A percentile compares a stretch with the other conserved stretches of the same genome.
Evolutionary conservation across 352 stramenopile species (phyloP).

Genomic region (Pythium phragmitis): DNA sequence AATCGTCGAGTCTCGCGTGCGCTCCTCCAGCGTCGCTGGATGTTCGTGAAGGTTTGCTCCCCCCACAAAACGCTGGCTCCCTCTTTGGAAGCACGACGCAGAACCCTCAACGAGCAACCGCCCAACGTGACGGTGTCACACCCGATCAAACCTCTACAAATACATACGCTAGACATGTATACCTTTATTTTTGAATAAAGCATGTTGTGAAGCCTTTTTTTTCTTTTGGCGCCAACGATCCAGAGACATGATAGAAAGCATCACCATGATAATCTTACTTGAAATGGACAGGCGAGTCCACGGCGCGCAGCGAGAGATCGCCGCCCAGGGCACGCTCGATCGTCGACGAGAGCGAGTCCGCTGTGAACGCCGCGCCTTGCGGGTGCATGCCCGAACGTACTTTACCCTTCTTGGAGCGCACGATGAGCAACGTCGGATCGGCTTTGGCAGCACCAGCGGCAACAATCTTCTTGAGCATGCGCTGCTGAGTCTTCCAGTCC

Average conservation of each 20-base stretch:
- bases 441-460: constrained; percentile 7
- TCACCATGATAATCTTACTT: constrained; percentile 15
- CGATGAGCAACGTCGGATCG: constrained; percentile 51
- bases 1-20: constrained; percentile 14
- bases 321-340: constrained; percentile 74
- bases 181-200: constrained; percentile 20
- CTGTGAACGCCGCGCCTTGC: constrained; percentile 35
- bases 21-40: constrained; percentile 15
- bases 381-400: constrained; percentile 51
- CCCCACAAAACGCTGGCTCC: constrained; percentile 16
- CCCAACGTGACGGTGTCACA: background rate
- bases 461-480: constrained; percentile 51
- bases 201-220: constrained; percentile 6
- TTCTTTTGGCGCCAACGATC: constrained; percentile 8
- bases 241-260: background rate
- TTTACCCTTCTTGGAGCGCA: constrained; percentile 67
- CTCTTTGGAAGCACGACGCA: constrained; percentile 20
- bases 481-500: constrained; percentile 66
- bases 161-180: background rate
- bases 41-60: constrained; percentile 14
- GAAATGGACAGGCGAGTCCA: constrained; percentile 28
- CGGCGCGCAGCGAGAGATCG: constrained; percentile 46
- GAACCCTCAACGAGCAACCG: constrained; percentile 25
- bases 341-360: constrained; percentile 54
- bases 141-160: constrained; percentile 8